phyloP scores from a whole-genome alignment of 192 early-diverging fungal species.

The Backusella tarrabulga region DNA sequence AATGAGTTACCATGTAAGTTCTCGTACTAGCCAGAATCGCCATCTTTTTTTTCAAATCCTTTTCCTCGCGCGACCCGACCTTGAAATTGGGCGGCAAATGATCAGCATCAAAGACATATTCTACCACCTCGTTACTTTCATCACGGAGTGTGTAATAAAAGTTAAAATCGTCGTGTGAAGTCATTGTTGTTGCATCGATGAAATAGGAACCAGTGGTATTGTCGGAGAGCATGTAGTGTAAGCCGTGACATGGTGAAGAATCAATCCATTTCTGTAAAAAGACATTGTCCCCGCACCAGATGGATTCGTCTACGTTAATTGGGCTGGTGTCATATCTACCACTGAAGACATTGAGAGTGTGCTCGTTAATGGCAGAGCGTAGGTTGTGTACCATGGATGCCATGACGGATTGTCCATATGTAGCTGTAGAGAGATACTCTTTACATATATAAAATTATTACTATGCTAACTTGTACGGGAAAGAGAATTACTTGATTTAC shows the following conservation, averaged over 20 bases:
- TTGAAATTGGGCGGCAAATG: constrained; percentile 32
- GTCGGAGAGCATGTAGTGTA: constrained; percentile 87
- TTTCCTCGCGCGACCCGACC: too few species aligned
- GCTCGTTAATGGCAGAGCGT: background rate
- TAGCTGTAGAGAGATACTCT: background rate
- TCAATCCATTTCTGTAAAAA: constrained; percentile 93
- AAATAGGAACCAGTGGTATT: constrained; percentile 82
- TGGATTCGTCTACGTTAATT: background rate
- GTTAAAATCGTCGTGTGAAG: constrained; percentile 37
- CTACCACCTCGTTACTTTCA: constrained; percentile 15
- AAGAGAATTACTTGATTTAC: background rate
- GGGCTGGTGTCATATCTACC: background rate
- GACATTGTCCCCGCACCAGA: constrained; percentile 28
- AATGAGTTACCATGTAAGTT: constrained; percentile 60
- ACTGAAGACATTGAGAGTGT: background rate
- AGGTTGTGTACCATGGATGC: background rate
- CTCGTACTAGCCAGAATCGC: constrained; percentile 56
- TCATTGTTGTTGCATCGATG: constrained; percentile 85
- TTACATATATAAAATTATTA: background rate
- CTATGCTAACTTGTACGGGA: too few species aligned
- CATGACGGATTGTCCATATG: background rate
- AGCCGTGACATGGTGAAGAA: constrained; percentile 79
- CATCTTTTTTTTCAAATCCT: constrained; percentile 57
- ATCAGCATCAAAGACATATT: constrained; percentile 33
- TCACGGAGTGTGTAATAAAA: constrained; percentile 25